Base-by-base conservation (phyloP, 495 filamentous ascomycete genomes). In the Daldinia childiae region DNA sequence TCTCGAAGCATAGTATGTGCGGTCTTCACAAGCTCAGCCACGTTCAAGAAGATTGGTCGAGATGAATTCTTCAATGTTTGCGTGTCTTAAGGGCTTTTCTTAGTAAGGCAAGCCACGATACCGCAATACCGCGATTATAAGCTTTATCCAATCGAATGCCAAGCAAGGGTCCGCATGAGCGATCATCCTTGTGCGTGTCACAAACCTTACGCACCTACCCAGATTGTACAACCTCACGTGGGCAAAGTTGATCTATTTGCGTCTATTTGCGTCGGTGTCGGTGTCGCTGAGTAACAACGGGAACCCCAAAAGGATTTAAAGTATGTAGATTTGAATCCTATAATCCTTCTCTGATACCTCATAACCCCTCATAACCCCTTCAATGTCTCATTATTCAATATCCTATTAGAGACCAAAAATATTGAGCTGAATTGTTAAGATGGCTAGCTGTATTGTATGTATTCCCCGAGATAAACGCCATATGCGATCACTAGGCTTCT, bases 211-310 rank as follows among this genome's bases (percentile, higher is more conserved):
- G 50, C 50, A 32, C 30, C 17, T 57, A 29, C 26, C n/a, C n/a
- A n/a, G n/a, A n/a, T n/a, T n/a, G n/a, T n/a, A n/a, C 6, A 19
- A n/a, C 45, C 48, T 61, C 60, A 68, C 64, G 64, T 62, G 64
- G n/a, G 55, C 50, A 64, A 48, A 21, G 41, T 29, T 48, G 30
- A 39, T 55, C 51, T 45, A 38, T 57, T 24, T 39, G 11, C 9
- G 30, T 58, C 24, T 48, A 43, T 56, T 21, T 34, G 61, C n/a
- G n/a, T n/a, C n/a, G n/a, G n/a, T n/a, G n/a, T n/a, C n/a, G n/a
- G n/a, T 56, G 45, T 48, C 34, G 29, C 54, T 27, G 55, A 59
- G 29, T 30, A 61, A 61, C 50, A 30, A 21, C 12, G 57, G 32
- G 19, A 41, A 15, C 32, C 48, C 60, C 48, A 73, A 68, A 62